Evolutionary conservation across 305 asterid species (phyloP), one percentile per base, ranked within the genome.

Genomic region (Solanum chacoense): DNA sequence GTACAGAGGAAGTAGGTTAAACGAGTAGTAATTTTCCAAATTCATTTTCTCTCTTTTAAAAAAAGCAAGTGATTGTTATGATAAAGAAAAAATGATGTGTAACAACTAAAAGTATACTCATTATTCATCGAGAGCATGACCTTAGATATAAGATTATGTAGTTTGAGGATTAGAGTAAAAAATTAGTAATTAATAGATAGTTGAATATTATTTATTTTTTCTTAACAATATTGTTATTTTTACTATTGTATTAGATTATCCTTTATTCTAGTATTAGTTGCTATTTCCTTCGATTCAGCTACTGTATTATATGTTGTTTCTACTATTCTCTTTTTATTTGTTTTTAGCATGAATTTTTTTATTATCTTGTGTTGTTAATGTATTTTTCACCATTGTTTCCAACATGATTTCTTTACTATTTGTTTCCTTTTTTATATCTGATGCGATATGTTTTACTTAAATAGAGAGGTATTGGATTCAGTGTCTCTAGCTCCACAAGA

Each of bases 41-140:
- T 8, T 20, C 69, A 59, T 20, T 59, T 8, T 59, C 6, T 59
- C 0, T 55, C 24, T 20, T 20, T 59, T 0, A 1, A 18, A 55
- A 50, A 55, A 55, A 55, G 0, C 1, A 50, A 7, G 69, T 20
- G 69, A 59, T 1, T 20, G 69, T 59, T 59, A 59, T 59, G 26
- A 20, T 59, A 0, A 0, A 18, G 1, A 59, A 59, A 59, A 59
- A 20, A 8, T 1, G 0, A 59, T 59, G 0, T 59, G 2, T 20
- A 59, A 20, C 10, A 59, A 18, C 11, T 59, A 20, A 59, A 59
- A 59, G 20, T 20, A 59, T 59, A 20, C 5, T 59, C 26, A 59
- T 20, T 59, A 59, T 20, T 59, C n/a, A 59, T 59, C 1, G 0
- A 59, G 2, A 59, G 10, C 1, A 59, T 59, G 2, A 59, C 2